A percentile compares a stretch with the other conserved stretches of the same genome.
Conservation (phyloP, 805 yeast species). For the Saccharomycopsis capsularis region DNA sequence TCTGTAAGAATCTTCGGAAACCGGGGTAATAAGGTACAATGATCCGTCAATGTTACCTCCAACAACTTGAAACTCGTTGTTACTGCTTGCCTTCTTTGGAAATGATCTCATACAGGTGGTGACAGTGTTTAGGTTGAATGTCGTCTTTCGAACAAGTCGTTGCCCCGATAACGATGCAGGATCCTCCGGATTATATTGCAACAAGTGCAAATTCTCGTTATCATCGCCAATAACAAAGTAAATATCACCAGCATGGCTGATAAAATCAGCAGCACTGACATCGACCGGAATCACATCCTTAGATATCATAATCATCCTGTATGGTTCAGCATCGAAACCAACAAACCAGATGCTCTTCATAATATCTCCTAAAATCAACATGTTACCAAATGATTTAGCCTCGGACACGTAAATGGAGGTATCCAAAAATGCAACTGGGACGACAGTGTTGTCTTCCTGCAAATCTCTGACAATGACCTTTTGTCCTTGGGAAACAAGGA, state of each 20-base stretch:
- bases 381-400: conserved; percentile 74
- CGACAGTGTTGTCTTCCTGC: conserved; percentile 77
- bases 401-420: conserved; percentile 74
- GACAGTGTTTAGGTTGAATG: conserved; percentile 59
- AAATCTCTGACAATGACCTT: conserved; percentile 68
- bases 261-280: conserved; percentile 68
- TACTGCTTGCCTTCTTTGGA: conserved; percentile 28
- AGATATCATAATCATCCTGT: conserved; percentile 71
- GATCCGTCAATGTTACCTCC: conserved; percentile 81
- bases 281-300: conserved; percentile 61
- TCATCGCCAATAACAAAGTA: conserved; percentile 64
- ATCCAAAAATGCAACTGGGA: conserved; percentile 91
- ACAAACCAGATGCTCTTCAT: conserved; percentile 69
- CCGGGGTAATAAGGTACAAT: conserved; percentile 63
- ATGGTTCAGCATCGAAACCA: conserved; percentile 95
- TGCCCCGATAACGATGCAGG: conserved; percentile 77
- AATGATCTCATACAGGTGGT: conserved; percentile 48
- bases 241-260: conserved; percentile 63
- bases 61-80: conserved; percentile 36
- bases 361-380: conserved; percentile 76
- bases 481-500: conserved; percentile 82
- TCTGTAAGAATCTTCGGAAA: conserved; percentile 69
- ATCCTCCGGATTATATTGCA: conserved; percentile 90
- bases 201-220: conserved; percentile 55
- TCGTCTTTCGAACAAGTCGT: conserved; percentile 58